Conservation (phyloP, 495 filamentous ascomycete species). For the Schizothecium vesticola region DNA sequence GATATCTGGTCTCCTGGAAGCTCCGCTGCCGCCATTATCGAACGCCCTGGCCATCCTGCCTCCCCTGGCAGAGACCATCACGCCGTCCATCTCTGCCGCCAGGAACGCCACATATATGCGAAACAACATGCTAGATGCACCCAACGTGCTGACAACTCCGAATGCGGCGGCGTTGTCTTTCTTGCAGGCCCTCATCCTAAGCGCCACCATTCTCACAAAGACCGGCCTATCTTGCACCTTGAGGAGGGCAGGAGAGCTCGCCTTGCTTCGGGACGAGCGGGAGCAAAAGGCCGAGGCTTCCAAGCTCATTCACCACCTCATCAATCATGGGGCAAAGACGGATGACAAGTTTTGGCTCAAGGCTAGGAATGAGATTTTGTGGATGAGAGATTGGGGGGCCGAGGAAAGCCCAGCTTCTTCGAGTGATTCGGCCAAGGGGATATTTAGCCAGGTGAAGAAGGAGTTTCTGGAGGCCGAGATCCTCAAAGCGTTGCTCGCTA, state of each 20-base stretch:
- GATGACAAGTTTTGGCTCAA: conserved; percentile 65
- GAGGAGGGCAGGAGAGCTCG: conserved; percentile 54
- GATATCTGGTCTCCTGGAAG: conserved; percentile 55
- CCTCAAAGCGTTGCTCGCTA: conserved; percentile 66
- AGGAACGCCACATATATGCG: conserved; percentile 43
- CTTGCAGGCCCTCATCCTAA: conserved; percentile 62
- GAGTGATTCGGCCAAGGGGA: conserved; percentile 44
- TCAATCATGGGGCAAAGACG: conserved; percentile 46
- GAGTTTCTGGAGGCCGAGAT: conserved; percentile 67
- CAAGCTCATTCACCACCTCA: conserved; percentile 53
- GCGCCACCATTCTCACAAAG: conserved; percentile 57
- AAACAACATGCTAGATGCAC: conserved; percentile 51
- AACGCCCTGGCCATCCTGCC: conserved; percentile 39
- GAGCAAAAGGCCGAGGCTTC: conserved; percentile 62
- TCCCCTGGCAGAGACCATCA: conserved; percentile 32
- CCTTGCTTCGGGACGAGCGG: conserved; percentile 51
- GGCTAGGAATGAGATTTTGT: conserved; percentile 63
- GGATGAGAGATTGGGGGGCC: conserved; percentile 75
- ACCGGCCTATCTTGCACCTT: conserved; percentile 57
- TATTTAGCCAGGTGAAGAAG: conserved; percentile 63
- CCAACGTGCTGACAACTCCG: conserved; percentile 65
- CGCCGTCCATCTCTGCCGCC: conserved; percentile 27
- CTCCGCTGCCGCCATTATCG: conserved; percentile 43
- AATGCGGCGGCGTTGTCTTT: conserved; percentile 55
- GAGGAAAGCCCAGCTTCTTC: conserved; percentile 33